A percentile compares a stretch with the other conserved stretches of the same genome.
These are phyloP conservation scores for Quillaja saponaria DNA, from an alignment of 306 rosid species.

Conservation along the genomic window DNA sequence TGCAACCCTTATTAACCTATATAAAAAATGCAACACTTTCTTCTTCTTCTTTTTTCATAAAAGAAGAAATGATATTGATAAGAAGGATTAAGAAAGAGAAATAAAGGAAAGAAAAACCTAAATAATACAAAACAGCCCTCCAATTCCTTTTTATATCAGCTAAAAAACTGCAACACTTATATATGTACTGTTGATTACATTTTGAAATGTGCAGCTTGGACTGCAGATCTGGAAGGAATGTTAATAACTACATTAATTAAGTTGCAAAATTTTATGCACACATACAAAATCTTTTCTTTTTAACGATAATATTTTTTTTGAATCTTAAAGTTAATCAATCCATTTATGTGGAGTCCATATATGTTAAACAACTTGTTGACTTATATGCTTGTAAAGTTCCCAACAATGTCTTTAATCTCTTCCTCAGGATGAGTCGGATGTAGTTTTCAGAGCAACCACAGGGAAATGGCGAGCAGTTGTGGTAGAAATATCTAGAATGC, in stretches of 20 bases:
- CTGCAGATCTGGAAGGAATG: conserved; percentile 15
- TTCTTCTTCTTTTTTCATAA: too few species aligned
- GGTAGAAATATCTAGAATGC: conserved; percentile 94
- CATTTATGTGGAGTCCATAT: conserved; percentile 17
- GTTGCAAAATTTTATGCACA: conserved; percentile 7
- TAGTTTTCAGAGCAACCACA: conserved; percentile 83
- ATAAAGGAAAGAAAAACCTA: too few species aligned
- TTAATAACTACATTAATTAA: conserved; percentile 20
- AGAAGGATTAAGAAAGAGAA: too few species aligned
- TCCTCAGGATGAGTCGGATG: conserved; percentile 92
- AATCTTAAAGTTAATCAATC: conserved; percentile 5
- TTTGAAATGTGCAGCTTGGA: conserved; percentile 13
- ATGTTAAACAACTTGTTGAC: conserved; percentile 9
- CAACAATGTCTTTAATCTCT: conserved; percentile 33
- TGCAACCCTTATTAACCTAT: conserved; percentile 12
- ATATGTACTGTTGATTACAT: conserved; percentile 18
- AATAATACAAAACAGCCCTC: too few species aligned
- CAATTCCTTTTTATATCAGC: too few species aligned
- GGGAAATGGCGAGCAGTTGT: conserved; percentile 99
- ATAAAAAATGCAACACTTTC: conserved; percentile 20
- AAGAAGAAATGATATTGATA: too few species aligned
- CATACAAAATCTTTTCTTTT: conserved; percentile 23
- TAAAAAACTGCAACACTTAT: too few species aligned
- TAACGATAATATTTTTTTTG: neutral
- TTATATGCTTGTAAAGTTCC: conserved; percentile 30